Evolutionary conservation across 306 rosid species (phyloP).

Genomic region (Ammopiptanthus mongolicus): DNA sequence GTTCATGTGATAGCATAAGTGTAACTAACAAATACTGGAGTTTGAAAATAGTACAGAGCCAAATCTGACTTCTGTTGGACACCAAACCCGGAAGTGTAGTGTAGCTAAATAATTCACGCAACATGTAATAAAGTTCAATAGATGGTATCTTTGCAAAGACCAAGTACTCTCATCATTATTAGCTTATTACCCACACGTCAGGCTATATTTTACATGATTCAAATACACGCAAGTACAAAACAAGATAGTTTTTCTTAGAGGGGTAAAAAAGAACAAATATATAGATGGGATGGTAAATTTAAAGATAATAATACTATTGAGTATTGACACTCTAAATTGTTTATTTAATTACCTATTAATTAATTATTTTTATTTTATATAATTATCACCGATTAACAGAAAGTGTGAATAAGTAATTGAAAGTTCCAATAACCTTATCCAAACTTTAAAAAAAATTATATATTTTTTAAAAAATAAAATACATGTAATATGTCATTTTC

Average conservation of each 20-base stretch:
- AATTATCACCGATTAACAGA: no score
- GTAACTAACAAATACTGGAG: constrained; percentile 8
- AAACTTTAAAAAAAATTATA: no score
- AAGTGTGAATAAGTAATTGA: no score
- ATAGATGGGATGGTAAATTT: no score
- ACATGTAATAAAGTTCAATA: background rate
- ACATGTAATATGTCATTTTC: background rate
- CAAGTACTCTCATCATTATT: background rate
- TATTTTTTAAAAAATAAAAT: no score
- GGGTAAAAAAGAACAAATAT: no score
- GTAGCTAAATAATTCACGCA: constrained; percentile 18
- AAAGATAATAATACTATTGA: no score
- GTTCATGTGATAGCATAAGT: constrained; percentile 2
- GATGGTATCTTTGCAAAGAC: background rate
- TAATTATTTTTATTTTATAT: no score
- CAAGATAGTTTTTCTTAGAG: no score
- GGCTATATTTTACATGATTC: background rate
- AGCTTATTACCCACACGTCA: background rate
- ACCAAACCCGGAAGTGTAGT: background rate
- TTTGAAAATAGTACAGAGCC: background rate
- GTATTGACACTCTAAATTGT: no score
- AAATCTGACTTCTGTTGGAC: background rate
- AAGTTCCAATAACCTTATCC: no score
- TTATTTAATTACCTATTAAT: no score
- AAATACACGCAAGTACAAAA: background rate